These are phyloP conservation scores for Fusarium mexicanum DNA, from an alignment of 2,329 filamentous ascomycete species.

Conservation along the genomic window DNA sequence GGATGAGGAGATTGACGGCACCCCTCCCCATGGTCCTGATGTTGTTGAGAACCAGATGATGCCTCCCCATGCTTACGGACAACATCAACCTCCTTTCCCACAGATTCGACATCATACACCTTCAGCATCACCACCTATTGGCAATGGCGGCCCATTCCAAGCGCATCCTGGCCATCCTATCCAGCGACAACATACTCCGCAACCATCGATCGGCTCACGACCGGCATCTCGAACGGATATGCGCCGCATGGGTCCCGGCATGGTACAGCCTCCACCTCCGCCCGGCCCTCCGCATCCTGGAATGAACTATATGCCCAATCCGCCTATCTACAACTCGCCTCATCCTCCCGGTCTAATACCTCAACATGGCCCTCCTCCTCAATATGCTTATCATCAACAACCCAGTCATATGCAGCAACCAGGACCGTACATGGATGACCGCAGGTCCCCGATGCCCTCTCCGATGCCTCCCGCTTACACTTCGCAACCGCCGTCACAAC, in stretches of 20 bases:
- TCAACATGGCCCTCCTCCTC: slow-evolving; percentile 31
- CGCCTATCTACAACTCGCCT: slow-evolving; percentile 80
- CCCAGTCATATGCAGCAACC: slow-evolving; percentile 54
- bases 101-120: slow-evolving; percentile 85
- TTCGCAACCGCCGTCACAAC: slow-evolving; percentile 64
- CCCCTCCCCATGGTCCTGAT: slow-evolving; percentile 74
- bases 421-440: slow-evolving; percentile 78
- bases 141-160: slow-evolving; percentile 78
- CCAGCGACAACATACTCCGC: slow-evolving; percentile 81
- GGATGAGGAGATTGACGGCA: slow-evolving; percentile 75
- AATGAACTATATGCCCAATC: slow-evolving; percentile 87
- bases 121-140: slow-evolving; percentile 88
- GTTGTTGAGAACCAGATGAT: slow-evolving; percentile 68
- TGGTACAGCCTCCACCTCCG: slow-evolving; percentile 67
- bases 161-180: slow-evolving; percentile 50
- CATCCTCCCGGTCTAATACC: slow-evolving; percentile 39
- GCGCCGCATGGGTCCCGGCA: slow-evolving; percentile 77
- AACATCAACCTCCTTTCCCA: slow-evolving; percentile 69
- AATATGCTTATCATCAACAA: slow-evolving; percentile 38
- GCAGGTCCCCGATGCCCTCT: slow-evolving; percentile 61
- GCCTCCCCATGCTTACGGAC: slow-evolving; percentile 75
- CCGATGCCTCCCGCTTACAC: slow-evolving; percentile 75
- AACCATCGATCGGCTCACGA: slow-evolving; percentile 75
- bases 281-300: slow-evolving; percentile 67
- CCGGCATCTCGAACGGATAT: slow-evolving; percentile 80